A percentile compares a stretch with the other conserved stretches of the same genome.
Evolutionary conservation across 768 basidiomycete species (phyloP).

Genomic region (Termitomyces heimii): DNA sequence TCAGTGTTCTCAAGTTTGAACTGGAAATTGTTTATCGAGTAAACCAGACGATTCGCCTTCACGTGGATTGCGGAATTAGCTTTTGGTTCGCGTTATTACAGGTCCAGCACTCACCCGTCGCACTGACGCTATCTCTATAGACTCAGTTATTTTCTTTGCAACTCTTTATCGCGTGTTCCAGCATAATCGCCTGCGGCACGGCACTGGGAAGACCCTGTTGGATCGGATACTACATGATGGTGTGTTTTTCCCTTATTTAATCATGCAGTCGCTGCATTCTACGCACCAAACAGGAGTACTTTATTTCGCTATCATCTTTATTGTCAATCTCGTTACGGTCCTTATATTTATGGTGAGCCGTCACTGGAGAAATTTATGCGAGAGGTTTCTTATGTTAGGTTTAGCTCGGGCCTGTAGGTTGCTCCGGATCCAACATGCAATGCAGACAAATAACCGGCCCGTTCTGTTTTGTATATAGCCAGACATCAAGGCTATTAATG

Average conservation of each 20-base stretch:
- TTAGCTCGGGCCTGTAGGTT: neutral
- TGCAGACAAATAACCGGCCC: neutral
- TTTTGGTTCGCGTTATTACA: conserved; percentile 17
- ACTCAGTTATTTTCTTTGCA: conserved; percentile 16
- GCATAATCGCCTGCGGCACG: conserved; percentile 10
- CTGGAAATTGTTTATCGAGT: neutral
- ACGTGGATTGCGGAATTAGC: conserved; percentile 31
- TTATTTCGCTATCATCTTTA: conserved; percentile 27
- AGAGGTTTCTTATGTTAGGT: neutral
- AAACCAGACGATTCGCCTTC: conserved; percentile 10
- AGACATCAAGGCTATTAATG: conserved; percentile 30
- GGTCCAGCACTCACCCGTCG: neutral
- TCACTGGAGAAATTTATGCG: neutral
- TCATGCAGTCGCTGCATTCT: neutral
- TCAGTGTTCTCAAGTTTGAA: conserved; percentile 10
- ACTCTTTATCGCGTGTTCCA: conserved; percentile 23
- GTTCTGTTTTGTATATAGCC: conserved; percentile 9
- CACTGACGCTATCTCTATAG: neutral
- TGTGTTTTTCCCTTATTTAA: conserved; percentile 5
- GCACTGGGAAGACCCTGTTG: conserved; percentile 16
- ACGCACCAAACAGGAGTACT: neutral
- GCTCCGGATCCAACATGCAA: neutral
- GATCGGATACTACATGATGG: conserved; percentile 27
- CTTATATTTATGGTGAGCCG: conserved; percentile 25
- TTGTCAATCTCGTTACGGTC: conserved; percentile 25